Evolutionary conservation across 1,284 basidiomycete species (phyloP), one percentile per base, ranked within the genome.

Genomic region (Leccinum pachyderme): DNA sequence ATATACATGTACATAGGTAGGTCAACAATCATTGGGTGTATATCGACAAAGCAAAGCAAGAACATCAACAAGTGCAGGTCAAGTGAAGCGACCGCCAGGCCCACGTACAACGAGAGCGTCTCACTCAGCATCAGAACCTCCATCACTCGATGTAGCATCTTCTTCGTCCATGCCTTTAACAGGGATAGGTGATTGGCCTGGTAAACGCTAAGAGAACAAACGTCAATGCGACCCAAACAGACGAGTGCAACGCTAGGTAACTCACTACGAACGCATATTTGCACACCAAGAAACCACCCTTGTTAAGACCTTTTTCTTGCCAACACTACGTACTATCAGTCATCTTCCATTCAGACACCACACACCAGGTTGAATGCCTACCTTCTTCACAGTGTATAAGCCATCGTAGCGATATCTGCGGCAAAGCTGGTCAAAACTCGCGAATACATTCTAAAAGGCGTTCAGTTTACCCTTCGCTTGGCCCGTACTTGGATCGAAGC

Each of bases 321-420:
- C 87, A 90, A 2, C 81, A 83, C 87, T 88, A 47, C 25, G 6
- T 2, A 12, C 2, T 22, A 12, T 39, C 37, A 22, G 18, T 22
- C 37, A 39, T 2, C 37, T 39, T 39, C 37, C 9, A 39, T 39
- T 39, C 37, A 22, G 7, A 39, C 3, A 18, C 37, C n/a, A n/a
- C 18, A 22, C 18, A 22, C 37, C 8, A 6, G 18, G 9, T 18
- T 4, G 12, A 7, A 24, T 15, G 31, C 70, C 54, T 59, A 83
- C 87, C 75, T 84, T 84, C 69, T 87, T 86, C 7, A 91, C 87
- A 2, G 68, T 73, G 65, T 95, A 95, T 28, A 95, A 75, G 0
- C 92, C 92, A 62, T 92, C 87, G 65, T 95, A 95, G 9, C 91
- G 84, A 64, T 93, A 94, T 15, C 89, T 86, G 55, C 39, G 33